Evolutionary conservation across 805 yeast genomes (phyloP).

Genomic region (Ascoidea asiatica): DNA sequence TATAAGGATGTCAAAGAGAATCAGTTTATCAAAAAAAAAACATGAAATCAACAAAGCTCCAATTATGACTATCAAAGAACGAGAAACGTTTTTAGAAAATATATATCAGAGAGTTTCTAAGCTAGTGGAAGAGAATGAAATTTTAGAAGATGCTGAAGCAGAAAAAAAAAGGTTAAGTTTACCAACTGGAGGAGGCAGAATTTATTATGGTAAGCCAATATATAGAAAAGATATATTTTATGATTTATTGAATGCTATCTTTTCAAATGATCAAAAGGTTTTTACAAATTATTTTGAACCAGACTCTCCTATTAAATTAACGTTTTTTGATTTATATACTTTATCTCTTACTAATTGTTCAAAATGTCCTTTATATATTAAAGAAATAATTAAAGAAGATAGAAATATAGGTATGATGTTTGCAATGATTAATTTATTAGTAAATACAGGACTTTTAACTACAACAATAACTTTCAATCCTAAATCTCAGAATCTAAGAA

Average conservation of each 20-base stretch:
- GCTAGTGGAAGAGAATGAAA: too few species aligned
- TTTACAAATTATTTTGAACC: slow-evolving; percentile 51
- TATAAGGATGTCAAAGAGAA: too few species aligned
- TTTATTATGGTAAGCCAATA: slow-evolving; percentile 87
- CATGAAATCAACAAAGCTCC: too few species aligned
- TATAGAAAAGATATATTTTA: slow-evolving; percentile 83
- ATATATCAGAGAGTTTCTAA: too few species aligned
- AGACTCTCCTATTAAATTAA: slow-evolving; percentile 33
- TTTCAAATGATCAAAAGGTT: slow-evolving; percentile 47
- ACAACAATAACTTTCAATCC: slow-evolving; percentile 91
- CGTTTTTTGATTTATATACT: slow-evolving; percentile 76
- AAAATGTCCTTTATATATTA: slow-evolving; percentile 70
- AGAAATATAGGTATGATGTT: slow-evolving; percentile 53
- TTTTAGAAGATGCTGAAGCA: too few species aligned
- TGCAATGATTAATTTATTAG: slow-evolving; percentile 72
- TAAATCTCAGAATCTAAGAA: slow-evolving; percentile 85
- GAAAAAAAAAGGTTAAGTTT: too few species aligned
- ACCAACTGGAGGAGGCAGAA: too few species aligned
- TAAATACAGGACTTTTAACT: slow-evolving; percentile 86
- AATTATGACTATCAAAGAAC: too few species aligned
- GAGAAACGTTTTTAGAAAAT: too few species aligned
- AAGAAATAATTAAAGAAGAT: slow-evolving; percentile 59
- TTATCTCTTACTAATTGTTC: slow-evolving; percentile 71
- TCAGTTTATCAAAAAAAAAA: too few species aligned
- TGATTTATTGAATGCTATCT: slow-evolving; percentile 54